Evolutionary conservation across 2,329 filamentous ascomycete genomes (phyloP), one percentile per base, ranked within the genome.

Genomic region (Teratosphaeria viscida): DNA sequence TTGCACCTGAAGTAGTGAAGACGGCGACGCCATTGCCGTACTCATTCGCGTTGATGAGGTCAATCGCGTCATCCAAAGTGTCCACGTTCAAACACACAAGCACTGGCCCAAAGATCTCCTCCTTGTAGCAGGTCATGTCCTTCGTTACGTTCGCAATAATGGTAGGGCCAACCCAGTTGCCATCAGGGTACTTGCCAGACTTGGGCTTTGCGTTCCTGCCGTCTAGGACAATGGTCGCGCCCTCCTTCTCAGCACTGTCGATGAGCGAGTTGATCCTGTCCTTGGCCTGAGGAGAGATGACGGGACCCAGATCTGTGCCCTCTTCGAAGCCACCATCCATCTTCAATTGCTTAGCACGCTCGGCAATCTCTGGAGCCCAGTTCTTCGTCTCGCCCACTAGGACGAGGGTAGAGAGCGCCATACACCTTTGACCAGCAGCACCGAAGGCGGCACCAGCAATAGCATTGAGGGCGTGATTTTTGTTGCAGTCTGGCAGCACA

Each of bases 1-100:
- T 90, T 6, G 89, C 79, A 26, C 89, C 89, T 23, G 84, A 89
- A 64, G 83, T 81, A 14, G 89, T 94, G 79, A 94, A 94, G 78
- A 94, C 89, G 68, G 90, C 89, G 11, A 86, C 86, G 65, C 89
- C 89, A 78, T 94, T 94, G 66, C 89, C 89, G 74, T 94, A 94
- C 75, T 91, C 87, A 76, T 94, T 94, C 62, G 77, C 79, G 78
- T 94, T 94, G 79, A 94, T 92, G 64, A 92, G 78, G 35, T 88
- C 83, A 67, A 94, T 86, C 43, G 89, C 89, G 57, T 90, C 88
- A 70, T 92, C 87, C 59, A 92, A 82, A 5, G 87, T 90, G 52
- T 86, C 27, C 12, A 56, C 55, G 35, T 56, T 56, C 23, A 56
- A 27, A 23, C 55, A 56, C 55, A 56, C 55, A 43, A 94, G 81